Base-by-base conservation (phyloP, 2,329 filamentous ascomycete species). In the Orbilia javanica region DNA sequence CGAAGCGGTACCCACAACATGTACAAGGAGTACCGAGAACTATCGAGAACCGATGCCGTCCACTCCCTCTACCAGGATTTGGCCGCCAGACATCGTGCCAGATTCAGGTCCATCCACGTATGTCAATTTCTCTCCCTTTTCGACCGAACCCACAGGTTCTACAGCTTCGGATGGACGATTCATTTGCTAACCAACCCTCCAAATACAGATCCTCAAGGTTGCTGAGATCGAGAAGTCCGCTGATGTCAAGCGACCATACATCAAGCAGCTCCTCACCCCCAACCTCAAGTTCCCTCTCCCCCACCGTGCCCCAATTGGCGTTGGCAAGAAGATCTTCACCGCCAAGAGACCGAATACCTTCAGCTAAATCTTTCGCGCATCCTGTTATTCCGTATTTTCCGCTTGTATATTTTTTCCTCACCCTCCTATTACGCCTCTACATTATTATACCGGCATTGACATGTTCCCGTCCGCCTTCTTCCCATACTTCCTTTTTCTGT, bases 1-100 rank as follows among this genome's bases (percentile, higher is more conserved):
- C 95, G 96, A 87, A 98, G 96, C 84, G 96, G 96, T 84, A 99
- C 96, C 84, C 96, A 99, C 94, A 99, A 99, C 92, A 99, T 99
- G 96, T 99, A 99, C 93, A 98, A 98, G 92, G 96, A 99, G 92
- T 98, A 97, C 92, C 93, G 96, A 86, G 96, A 98, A 90, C 93
- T 98, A 90, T 95, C 93, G 86, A 90, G 96, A 87, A 93, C 92
- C 85, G 95, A 96, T 83, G 96, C 96, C 82, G 95, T 98, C 84
- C 93, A 98, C 88, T 88, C 95, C 83, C 91, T 99, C 86, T 99
- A 99, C 92, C 93, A 96, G 88, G 96, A 99, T 89, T 98, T 99
- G 96, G 94, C 96, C 83, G 95, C 96, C 87, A 93, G 96, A 86
- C 96, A 99, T 91, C 94, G 93, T 86, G 92, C 96, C 85, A 93